Base-by-base conservation (phyloP, 352 stramenopile genomes). In the Bremia lactucae region DNA sequence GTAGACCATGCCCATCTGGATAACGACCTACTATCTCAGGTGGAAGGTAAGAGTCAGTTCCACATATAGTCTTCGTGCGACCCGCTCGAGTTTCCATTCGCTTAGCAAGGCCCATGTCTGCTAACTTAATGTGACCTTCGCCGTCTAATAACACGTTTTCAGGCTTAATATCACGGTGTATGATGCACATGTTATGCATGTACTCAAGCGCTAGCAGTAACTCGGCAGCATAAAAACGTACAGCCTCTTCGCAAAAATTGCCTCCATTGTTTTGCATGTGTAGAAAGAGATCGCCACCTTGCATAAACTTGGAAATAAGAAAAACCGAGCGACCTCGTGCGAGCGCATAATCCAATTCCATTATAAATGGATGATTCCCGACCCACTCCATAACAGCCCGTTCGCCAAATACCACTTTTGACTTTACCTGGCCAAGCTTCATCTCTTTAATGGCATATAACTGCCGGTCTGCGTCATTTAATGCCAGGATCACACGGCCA, bases 271-370 rank as follows among this genome's bases (percentile, higher is more conserved):
- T 87, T 51, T 91, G 78, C 76, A 94, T 84, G 54, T 94, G 79
- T 31, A 89, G 42, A 43, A 94, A 94, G 20, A 99, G 67, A 59
- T 98, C 95, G 6, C 96, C 96, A 6, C 96, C 96, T 5, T 93
- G 78, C 80, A 97, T 98, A 59, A 98, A 99, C 63, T 98, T 96
- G 18, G 98, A 94, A 16, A 98, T 88, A 18, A 99, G 65, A 55
- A 97, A 98, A 4, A 98, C 74, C 29, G 97, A 98, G 35, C 96
- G 94, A 34, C 87, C 71, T 11, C 83, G 90, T 40, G 97, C 94
- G 42, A 98, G 94, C 1, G 95, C 92, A 59, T 86, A 98, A 59
- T 98, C 90, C n/a, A 98, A 66, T 24, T 91, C 94, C 55, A 98
- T 88, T 39, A 99, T 90, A 57, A 98, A 98, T 34, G 95, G 93